Conservation (phyloP, 2,329 filamentous ascomycete species). For the Talaromyces rugulosus region DNA sequence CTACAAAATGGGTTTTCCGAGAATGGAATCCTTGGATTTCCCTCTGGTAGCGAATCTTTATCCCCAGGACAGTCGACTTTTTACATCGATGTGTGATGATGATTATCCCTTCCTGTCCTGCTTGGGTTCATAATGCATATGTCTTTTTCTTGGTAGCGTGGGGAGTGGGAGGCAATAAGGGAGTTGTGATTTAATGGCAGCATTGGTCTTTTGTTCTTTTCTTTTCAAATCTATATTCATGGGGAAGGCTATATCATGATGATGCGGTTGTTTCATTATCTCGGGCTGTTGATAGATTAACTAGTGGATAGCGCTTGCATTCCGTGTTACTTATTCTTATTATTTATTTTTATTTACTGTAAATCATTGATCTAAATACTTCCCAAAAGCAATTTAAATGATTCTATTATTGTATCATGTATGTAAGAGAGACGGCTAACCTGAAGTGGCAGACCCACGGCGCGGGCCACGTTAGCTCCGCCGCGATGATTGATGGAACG, state of each 20-base stretch:
- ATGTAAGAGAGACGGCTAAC: background rate
- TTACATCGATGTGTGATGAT: constrained; percentile 9
- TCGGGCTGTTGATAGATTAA: background rate
- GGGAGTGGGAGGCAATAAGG: background rate
- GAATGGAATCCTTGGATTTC: constrained; percentile 1
- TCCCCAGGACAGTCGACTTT: constrained; percentile 7
- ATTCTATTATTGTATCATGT: too few relatives aligned
- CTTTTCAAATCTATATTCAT: background rate
- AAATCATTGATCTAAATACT: too few relatives aligned
- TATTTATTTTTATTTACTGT: background rate
- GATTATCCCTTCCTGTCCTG: background rate
- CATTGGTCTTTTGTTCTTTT: background rate
- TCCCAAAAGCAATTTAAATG: too few relatives aligned
- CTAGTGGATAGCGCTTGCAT: background rate
- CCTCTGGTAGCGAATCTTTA: constrained; percentile 9
- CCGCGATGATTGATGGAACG: background rate
- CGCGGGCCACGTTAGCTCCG: background rate
- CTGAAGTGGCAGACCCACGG: background rate
- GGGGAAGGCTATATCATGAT: background rate
- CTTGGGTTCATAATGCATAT: background rate
- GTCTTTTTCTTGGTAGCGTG: background rate
- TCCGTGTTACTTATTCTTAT: too few relatives aligned
- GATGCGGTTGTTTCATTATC: background rate
- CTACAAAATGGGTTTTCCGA: constrained; percentile 11
- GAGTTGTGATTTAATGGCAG: background rate